phyloP scores from a whole-genome alignment of 1,284 basidiomycete species.

The Sphagnurus paluster region DNA sequence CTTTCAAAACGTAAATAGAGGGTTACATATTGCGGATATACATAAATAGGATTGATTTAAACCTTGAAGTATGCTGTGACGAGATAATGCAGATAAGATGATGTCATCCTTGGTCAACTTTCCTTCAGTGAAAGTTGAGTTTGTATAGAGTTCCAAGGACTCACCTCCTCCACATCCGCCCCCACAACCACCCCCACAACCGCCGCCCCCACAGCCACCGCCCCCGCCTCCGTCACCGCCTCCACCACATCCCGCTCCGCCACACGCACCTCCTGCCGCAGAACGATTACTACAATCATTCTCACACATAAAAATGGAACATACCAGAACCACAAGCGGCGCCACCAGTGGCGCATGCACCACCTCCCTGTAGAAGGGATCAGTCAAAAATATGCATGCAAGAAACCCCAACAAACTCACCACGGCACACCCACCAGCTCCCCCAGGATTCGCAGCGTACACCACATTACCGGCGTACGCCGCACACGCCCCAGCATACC shows the following conservation, averaged over 20 bases:
- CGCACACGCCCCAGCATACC: slow-evolving; percentile 1
- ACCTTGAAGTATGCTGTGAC: no score
- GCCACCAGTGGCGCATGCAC: slow-evolving; percentile 3
- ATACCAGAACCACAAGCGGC: slow-evolving; percentile 5
- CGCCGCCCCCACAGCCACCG: slow-evolving; percentile 1
- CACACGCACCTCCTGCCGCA: slow-evolving; percentile 4
- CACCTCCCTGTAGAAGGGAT: background rate
- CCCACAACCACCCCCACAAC: slow-evolving; percentile 6
- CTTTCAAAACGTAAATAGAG: no score
- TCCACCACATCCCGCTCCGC: background rate
- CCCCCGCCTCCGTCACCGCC: slow-evolving; percentile 5
- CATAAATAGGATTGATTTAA: no score
- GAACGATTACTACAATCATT: background rate
- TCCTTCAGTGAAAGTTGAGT: no score
- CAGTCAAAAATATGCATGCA: background rate
- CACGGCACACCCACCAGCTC: slow-evolving; percentile 2
- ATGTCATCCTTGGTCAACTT: no score
- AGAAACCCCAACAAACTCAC: background rate
- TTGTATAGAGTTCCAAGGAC: no score
- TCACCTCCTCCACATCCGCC: slow-evolving; percentile 6
- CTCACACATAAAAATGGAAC: background rate
- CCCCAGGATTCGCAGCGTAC: background rate
- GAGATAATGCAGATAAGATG: no score
- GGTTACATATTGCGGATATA: no score
- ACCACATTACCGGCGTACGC: slow-evolving; percentile 6